Conservation (phyloP, 2,329 filamentous ascomycete genomes). For the Colletotrichum horii region DNA sequence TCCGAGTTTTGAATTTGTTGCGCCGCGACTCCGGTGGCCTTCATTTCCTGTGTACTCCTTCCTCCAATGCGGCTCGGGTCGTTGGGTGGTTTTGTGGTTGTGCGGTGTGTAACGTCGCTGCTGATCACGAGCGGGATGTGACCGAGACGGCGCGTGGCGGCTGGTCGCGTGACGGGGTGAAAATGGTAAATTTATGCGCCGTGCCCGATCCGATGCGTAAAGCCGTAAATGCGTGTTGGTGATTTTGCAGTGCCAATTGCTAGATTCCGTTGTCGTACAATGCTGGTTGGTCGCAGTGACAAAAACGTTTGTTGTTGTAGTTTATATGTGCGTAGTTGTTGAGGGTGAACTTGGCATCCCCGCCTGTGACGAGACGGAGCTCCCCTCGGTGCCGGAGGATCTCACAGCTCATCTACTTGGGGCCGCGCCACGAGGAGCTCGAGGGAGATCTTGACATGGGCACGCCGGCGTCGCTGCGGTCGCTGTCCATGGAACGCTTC, state of each 20-base stretch:
- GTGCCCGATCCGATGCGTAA: not conserved
- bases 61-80: not conserved
- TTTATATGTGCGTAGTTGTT: not conserved
- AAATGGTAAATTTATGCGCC: not conserved
- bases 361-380: not conserved
- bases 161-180: not conserved
- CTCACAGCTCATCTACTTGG: slow-evolving; percentile 1
- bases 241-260: not conserved
- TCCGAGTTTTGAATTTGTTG: not conserved
- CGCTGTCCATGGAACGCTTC: slow-evolving; percentile 54
- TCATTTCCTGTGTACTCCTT: not conserved
- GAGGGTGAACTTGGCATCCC: not conserved
- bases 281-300: not conserved
- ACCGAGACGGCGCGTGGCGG: not conserved
- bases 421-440: slow-evolving; percentile 21
- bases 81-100: not conserved
- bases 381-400: not conserved
- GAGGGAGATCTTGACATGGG: slow-evolving; percentile 35
- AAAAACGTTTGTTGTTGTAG: not conserved
- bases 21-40: not conserved
- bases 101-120: not conserved
- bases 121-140: not conserved
- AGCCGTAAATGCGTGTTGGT: not conserved
- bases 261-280: not conserved
- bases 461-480: slow-evolving; percentile 38